Percentiles rank a stretch among this genome's conserved stretches.
Evolutionary conservation across 306 rosid genomes (phyloP).

Genomic region (Castanea crenata): DNA sequence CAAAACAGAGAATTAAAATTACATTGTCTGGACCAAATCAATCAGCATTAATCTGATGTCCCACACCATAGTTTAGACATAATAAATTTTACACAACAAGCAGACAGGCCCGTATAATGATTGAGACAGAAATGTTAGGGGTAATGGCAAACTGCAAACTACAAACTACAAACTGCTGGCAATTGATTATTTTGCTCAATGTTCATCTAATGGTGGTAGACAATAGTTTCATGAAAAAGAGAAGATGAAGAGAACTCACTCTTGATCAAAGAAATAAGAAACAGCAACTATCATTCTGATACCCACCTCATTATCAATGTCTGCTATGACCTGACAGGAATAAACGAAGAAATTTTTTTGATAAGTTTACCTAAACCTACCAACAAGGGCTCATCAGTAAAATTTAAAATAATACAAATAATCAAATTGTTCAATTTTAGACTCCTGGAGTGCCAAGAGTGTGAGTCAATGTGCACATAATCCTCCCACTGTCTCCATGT

Average conservation of each 20-base stretch:
- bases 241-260: slow-evolving; percentile 56
- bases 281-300: slow-evolving; percentile 90
- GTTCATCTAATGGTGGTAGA: background rate
- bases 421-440: slow-evolving; percentile 10
- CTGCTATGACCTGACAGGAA: slow-evolving; percentile 83
- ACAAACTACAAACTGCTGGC: no score
- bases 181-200: background rate
- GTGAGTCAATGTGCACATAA: slow-evolving; percentile 76
- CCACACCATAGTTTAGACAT: background rate
- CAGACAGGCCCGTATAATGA: background rate
- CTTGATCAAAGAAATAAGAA: slow-evolving; percentile 90
- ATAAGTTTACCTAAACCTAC: background rate
- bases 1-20: no score
- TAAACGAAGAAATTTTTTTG: slow-evolving; percentile 11
- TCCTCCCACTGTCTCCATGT: slow-evolving; percentile 84
- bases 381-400: background rate
- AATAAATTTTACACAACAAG: background rate
- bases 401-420: background rate
- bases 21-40: no score
- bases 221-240: background rate
- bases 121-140: background rate
- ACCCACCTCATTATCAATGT: slow-evolving; percentile 95
- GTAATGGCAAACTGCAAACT: background rate
- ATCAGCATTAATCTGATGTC: no score
- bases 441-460: slow-evolving; percentile 92